A percentile compares a stretch with the other conserved stretches of the same genome.
Evolutionary conservation across 2,329 filamentous ascomycete species (phyloP).

Genomic region (Lecanoromycetidae sp.): DNA sequence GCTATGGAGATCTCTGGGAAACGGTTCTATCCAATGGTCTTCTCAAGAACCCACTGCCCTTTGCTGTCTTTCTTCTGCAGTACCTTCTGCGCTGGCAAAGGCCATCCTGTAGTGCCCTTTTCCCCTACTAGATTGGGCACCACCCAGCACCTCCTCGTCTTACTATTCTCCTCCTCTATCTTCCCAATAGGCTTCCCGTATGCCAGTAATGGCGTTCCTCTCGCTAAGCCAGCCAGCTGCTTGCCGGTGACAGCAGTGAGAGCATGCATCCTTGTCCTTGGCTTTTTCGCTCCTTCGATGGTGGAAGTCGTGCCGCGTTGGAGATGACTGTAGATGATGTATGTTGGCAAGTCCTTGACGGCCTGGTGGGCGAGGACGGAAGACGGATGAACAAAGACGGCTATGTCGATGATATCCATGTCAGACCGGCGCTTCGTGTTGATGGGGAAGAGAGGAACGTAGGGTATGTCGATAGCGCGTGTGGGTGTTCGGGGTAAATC

Average conservation of each 20-base stretch:
- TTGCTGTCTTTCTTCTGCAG: constrained; percentile 61
- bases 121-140: constrained; percentile 65
- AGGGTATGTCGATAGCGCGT: constrained; percentile 85
- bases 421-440: constrained; percentile 28
- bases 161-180: constrained; percentile 41
- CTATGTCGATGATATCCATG: constrained; percentile 39
- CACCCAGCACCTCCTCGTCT: constrained; percentile 65
- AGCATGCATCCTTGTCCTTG: constrained; percentile 77
- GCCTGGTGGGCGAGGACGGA: constrained; percentile 64
- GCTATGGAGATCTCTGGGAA: too few species aligned
- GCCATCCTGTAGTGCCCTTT: constrained; percentile 61
- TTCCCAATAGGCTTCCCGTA: constrained; percentile 91
- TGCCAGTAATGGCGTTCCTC: constrained; percentile 69
- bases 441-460: constrained; percentile 68
- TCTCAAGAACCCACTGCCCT: constrained; percentile 62
- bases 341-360: constrained; percentile 66
- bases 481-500: constrained; percentile 57
- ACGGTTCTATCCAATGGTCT: constrained; percentile 1
- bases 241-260: constrained; percentile 65
- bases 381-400: constrained; percentile 78
- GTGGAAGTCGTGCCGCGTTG: constrained; percentile 43
- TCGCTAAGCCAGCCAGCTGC: constrained; percentile 66
- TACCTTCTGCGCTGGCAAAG: constrained; percentile 72
- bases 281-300: constrained; percentile 38
- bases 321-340: constrained; percentile 76